Evolutionary conservation across 441 rosid genomes (phyloP), one percentile per base, ranked within the genome.

Genomic region (Macaranga tanarius): DNA sequence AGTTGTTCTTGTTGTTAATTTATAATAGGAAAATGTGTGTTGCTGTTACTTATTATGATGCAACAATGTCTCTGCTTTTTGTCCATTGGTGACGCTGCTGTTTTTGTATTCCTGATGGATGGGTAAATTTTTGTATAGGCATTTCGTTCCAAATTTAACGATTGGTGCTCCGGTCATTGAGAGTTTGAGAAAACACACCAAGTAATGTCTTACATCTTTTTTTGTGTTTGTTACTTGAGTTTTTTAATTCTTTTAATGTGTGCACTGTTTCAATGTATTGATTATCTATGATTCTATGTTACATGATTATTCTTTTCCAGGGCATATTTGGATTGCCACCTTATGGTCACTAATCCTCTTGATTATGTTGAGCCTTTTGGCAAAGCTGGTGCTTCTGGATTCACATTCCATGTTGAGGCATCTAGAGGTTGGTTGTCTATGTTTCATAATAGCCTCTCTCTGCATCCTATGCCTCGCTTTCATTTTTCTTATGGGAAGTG

Each of bases 301-400:
- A 25, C 63, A 22, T 56, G 64, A 17, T 25, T 61, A 52, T 38
- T 16, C 56, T 52, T 16, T 79, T 54, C 48, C 84, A 94, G 95
- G 85, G 92, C 95, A 52, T 94, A 88, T 83, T 83, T 94, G 74
- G 99, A 94, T 82, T 94, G 99, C 78, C 99, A 90, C 82, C 89
- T 94, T 66, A 90, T 94, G 97, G 99, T 94, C 54, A 87, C 92
- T 58, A 92, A 94, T 80, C 99, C 99, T 10, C 77, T 90, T 71
- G 99, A 92, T 87, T 94, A 94, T 76, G 85, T 94, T 51, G 90
- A 94, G 67, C 86, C 86, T 40, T 75, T 94, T 72, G 87, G 86
- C 55, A 87, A 90, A 74, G 94, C 97, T 63, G 97, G 97, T 47
- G 97, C 99, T 17, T 92, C 99, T 44, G 92, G 97, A 67, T 92